Evolutionary conservation across 805 yeast species (phyloP), one percentile per base, ranked within the genome.

Genomic region (Myxozyma kluyveri): DNA sequence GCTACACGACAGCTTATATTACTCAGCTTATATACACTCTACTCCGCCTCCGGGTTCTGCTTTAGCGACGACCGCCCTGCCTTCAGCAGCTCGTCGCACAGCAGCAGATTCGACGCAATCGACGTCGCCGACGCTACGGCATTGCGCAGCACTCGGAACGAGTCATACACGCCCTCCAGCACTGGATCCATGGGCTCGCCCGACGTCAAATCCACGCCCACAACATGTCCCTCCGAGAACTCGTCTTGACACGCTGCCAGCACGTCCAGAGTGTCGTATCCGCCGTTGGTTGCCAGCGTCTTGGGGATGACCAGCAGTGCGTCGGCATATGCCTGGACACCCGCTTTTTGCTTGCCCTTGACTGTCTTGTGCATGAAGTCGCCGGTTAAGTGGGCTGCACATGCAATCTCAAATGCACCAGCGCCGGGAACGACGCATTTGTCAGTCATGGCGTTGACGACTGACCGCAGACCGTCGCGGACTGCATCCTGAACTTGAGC

Each of bases 161-260:
- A 86, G 71, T 93, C 99, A 95, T 96, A 93, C 52, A 93, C 81
- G 56, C 99, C 99, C 67, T 88, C 96, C 48, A 86, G 78, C 5
- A 88, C 78, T 44, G 99, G 97, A 66, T 91, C 97, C 80, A 91
- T 83, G 45, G 97, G 93, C 67, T 90, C 96, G 36, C 99, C 99
- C 9, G 91, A 78, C 55, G 80, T 81, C 60, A 93, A 77, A 68
- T 93, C 96, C 49, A 93, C 83, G 51, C 99, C 99, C 40, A 90
- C 96, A 29, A 81, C 79, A 63, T 86, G 82, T 47, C 84, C 93
- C 33, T 66, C 67, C 39, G 76, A 80, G 51, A 84, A 78, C 68
- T 86, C 95, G 70, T 93, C 99, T 71, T 88, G 96, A 62, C 95
- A 88, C 50, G 83, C 79, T 24, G 93, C 82, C 22, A 93, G 77